Evolutionary conservation across 345 rosid genomes (phyloP).

Genomic region (Aegle marmelos): DNA sequence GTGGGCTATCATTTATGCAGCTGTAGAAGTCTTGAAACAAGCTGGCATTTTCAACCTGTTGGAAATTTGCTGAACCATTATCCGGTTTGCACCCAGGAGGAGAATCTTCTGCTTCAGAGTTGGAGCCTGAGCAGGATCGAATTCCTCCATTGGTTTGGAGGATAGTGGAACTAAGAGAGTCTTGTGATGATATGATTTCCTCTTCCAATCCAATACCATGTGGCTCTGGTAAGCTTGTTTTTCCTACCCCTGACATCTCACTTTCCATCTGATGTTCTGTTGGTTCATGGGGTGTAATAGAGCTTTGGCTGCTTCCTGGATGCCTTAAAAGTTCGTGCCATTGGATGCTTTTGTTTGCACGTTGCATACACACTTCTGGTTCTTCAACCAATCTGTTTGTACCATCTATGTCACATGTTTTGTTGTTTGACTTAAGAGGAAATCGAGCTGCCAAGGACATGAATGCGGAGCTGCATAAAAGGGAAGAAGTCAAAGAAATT

Average conservation of each 20-base stretch:
- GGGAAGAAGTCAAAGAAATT: conserved; percentile 16
- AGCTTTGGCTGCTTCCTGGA: conserved; percentile 35
- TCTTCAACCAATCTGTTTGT: conserved; percentile 47
- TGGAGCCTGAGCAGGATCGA: conserved; percentile 54
- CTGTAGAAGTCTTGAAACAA: conserved; percentile 38
- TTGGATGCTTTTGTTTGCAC: conserved; percentile 34
- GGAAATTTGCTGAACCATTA: conserved; percentile 30
- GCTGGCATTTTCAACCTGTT: conserved; percentile 29
- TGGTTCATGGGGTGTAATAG: conserved; percentile 30
- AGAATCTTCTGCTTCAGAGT: conserved; percentile 63
- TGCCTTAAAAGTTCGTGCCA: conserved; percentile 34
- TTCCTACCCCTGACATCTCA: conserved; percentile 39
- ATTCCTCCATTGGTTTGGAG: conserved; percentile 45
- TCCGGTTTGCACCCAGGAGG: conserved; percentile 33
- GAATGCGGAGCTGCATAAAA: conserved; percentile 84
- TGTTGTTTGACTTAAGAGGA: conserved; percentile 51
- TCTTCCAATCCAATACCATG: conserved; percentile 53
- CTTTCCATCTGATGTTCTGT: conserved; percentile 34
- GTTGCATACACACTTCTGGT: conserved; percentile 45
- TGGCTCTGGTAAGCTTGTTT: conserved; percentile 34
- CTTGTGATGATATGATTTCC: conserved; percentile 75
- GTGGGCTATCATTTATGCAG: conserved; percentile 29
- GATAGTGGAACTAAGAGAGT: conserved; percentile 48
- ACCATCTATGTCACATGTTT: conserved; percentile 22
- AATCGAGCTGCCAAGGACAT: conserved; percentile 80